A percentile compares a stretch with the other conserved stretches of the same genome.
Evolutionary conservation across 148 eudicot genomes (phyloP).

Genomic region (Chenopodium berlandieri): DNA sequence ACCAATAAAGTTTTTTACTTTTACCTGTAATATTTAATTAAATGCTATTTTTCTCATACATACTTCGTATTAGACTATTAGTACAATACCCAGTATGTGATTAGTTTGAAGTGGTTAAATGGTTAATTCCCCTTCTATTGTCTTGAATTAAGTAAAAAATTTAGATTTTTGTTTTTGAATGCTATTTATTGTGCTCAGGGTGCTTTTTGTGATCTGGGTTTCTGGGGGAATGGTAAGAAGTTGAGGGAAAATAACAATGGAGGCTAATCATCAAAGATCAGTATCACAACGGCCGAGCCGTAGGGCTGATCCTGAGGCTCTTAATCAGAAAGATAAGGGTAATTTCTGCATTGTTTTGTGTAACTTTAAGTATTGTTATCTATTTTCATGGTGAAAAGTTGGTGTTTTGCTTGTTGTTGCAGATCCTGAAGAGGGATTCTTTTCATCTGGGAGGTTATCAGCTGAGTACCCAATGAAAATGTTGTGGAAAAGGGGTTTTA

Average conservation of each 20-base stretch:
- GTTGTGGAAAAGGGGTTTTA: constrained; percentile 80
- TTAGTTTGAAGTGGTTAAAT: constrained; percentile 2
- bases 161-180: not conserved
- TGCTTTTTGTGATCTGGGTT: constrained; percentile 1
- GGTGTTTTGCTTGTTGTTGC: constrained; percentile 27
- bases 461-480: constrained; percentile 56
- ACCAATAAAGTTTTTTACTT: not conserved
- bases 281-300: constrained; percentile 56
- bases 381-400: not conserved
- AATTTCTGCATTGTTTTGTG: not conserved
- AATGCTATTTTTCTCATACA: not conserved
- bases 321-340: constrained; percentile 39
- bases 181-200: not conserved
- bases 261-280: constrained; percentile 44
- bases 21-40: not conserved
- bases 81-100: not conserved
- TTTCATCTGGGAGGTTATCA: constrained; percentile 42
- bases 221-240: constrained; percentile 26
- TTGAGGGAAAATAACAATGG: constrained; percentile 37
- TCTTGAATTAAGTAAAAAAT: too few species aligned
- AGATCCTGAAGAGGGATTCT: constrained; percentile 43
- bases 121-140: not conserved
- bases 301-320: constrained; percentile 42
- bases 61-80: not conserved
- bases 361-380: not conserved